Base-by-base conservation (phyloP, 2,329 filamentous ascomycete species). In the Colletotrichum sp. region DNA sequence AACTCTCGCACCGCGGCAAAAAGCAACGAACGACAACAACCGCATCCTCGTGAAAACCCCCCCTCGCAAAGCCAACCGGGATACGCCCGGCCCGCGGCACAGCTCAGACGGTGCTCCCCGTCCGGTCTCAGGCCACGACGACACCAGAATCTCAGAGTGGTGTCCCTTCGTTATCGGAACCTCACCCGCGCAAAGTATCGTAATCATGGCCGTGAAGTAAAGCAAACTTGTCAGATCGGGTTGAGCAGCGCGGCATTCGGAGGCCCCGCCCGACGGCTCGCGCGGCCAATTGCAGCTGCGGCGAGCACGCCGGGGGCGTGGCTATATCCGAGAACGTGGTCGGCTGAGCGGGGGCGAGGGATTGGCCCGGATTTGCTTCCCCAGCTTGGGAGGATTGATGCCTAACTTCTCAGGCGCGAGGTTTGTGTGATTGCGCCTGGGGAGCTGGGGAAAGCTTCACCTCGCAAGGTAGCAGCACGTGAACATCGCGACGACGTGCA, bases 361-460 rank as follows among this genome's bases (percentile, higher is more conserved):
- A 24, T 24, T 24, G 24, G 24, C 24, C 67, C 67, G 43, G 36
- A 24, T 18, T 60, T 18, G 21, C 38, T 18, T 69, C 65, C 71
- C 72, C 74, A 76, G 65, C 26, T 74, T 30, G 26, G 52, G 64
- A 66, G 2, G 18, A 8, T 24, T 1, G 15, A 16, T 36, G 73
- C 73, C 73, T 75, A 66, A 67, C 4, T 13, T 36, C 1, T 5
- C 15, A 76, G 74, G 74, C 52, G 10, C 2, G 8, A 8, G 34
- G 32, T 34, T 71, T 43, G 10, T 52, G 36, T 52, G 60, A 74
- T 70, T 70, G 66, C 52, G 66, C 34, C 70, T 58, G 57, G 21
- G 58, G 21, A 67, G 66, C 74, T 74, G 65, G 72, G 58, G 71
- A 68, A 67, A 75, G 74, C 74, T 76, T 71, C 74, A 55, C 21